Evolutionary conservation across 1,139 yeast genomes (phyloP), one percentile per base, ranked within the genome.

Genomic region (Diutina scorzettiae): DNA sequence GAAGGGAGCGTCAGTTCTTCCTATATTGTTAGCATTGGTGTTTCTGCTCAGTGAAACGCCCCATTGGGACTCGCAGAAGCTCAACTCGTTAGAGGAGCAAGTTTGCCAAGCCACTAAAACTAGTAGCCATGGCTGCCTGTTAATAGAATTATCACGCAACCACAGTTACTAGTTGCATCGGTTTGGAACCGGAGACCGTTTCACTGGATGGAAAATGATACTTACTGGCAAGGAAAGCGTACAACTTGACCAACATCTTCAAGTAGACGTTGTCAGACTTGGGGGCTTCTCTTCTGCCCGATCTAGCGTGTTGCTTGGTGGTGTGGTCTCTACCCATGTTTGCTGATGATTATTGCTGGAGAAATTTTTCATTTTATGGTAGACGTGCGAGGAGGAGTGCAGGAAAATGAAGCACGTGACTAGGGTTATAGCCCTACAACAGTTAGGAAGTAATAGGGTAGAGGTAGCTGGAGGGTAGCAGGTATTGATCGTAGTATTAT

Each of bases 151-250:
- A 20, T 16, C 17, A 34, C 39, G 27, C 39, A 21, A 34, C 28
- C 18, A n/a, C n/a, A 6, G 28, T 34, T 34, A 23, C 39, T 34
- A 34, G 39, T 23, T 23, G 20, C 19, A 14, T 19, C 17, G 39
- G 39, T 34, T 23, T 34, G 39, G 28, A n/a, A 32, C 37, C 37
- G 7, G 28, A 9, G 11, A 34, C 23, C 39, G 23, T 34, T 34
- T 34, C 39, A 34, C 29, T 20, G 18, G 16, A 14, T 14, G 8
- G 7, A 23, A 5, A 18, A 9, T 8, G 14, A 44, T 71, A 84
- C 95, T 73, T 83, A 84, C 98, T 96, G 76, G 97, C 96, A 74
- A 91, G 80, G 94, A 86, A 93, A 65, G 96, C 74, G 85, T 89
- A 91, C 63, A 91, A 79, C 81, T 89, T 89, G 70, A 91, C 98